Base-by-base conservation (phyloP, 192 early-diverging fungal genomes). In the Rhizophagus clarus region DNA sequence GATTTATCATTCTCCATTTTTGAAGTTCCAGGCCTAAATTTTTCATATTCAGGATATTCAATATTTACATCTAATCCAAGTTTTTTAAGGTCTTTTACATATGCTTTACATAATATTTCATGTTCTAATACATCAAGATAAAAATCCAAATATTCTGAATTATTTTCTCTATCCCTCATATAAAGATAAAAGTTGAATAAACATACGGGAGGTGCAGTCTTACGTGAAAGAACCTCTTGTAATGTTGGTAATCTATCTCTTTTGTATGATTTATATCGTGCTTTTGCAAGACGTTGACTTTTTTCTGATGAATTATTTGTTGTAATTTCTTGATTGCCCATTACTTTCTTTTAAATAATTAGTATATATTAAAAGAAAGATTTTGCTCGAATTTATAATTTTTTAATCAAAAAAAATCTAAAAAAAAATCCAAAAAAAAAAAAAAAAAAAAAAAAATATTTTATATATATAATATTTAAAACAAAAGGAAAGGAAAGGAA, bases 111-210 rank as follows among this genome's bases (percentile, higher is more conserved):
- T 37, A 94, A 83, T n/a, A 87, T 82, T 80, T 95, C 94, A 80
- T 92, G 93, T 72, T 91, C 90, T 5, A 88, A 87, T 34, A 95
- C 87, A 79, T 93, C 91, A 31, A 95, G 81, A 84, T 91, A 95
- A 79, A 95, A 95, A 76, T 95, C 93, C 11, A 95, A 87, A 75
- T 92, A 88, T 80, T 92, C 92, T 40, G 89, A 84, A n/a, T 85
- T 85, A 40, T 84, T 80, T 66, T 92, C 89, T 64, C 87, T 81
- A 76, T 94, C 92, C n/a, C 91, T 83, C 86, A 95, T 87, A 56
- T 91, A 89, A 64, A 93, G 84, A 82, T 92, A 95, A 84, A 90
- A 94, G 80, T 94, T 93, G 75, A 87, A 94, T n/a, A 95, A 83
- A 72, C 94, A 95, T 34, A 95, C 85, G 3, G 94, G 94, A 11